Evolutionary conservation across 192 early-diverging fungal genomes (phyloP), one percentile per base, ranked within the genome.

Genomic region (Phlyctochytrium bullatum): DNA sequence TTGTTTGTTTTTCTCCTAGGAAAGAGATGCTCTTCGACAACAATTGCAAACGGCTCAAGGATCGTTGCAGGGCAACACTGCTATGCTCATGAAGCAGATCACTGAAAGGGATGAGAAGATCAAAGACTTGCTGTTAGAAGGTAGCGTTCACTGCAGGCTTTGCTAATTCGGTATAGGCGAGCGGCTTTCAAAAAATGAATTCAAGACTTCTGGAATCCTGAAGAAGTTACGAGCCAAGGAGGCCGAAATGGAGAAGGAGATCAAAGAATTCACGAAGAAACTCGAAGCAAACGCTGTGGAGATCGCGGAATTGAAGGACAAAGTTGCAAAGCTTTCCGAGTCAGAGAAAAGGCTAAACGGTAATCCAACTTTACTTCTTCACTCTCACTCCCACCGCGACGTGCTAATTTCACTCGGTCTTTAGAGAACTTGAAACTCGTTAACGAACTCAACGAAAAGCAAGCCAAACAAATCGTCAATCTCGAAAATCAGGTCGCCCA

Each of bases 161-260:
- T 61, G n/a, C n/a, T 36, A n/a, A 20, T 20, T 63, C 29, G 10
- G 27, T n/a, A 23, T 64, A 83, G 91, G 92, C 17, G 91, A 93
- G 65, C 76, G 85, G 52, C 81, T 91, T 59, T 92, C 91, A 3
- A 88, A 91, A 61, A 85, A 84, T 40, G 91, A 93, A 67, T 78
- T 93, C 40, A 81, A 81, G 61, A 65, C 59, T 52, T 67, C 87
- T 4, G 90, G 80, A 57, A 81, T 83, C 0, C 87, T 91, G 72
- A 95, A 95, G 67, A 83, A 86, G 54, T 72, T 94, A 31, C 79
- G 90, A 3, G 72, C 80, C 0, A 89, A 92, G 66, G 82, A 80
- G 68, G 76, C 74, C 27, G 87, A 86, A 23, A 40, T 67, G 1
- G 93, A 93, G 12, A 88, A 87, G 36, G 64, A 75, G 59, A 17